Percentiles rank a stretch among this genome's conserved stretches.
Conservation (phyloP, 176 grass and related monocot genomes). For the Musa schizocarpa region DNA sequence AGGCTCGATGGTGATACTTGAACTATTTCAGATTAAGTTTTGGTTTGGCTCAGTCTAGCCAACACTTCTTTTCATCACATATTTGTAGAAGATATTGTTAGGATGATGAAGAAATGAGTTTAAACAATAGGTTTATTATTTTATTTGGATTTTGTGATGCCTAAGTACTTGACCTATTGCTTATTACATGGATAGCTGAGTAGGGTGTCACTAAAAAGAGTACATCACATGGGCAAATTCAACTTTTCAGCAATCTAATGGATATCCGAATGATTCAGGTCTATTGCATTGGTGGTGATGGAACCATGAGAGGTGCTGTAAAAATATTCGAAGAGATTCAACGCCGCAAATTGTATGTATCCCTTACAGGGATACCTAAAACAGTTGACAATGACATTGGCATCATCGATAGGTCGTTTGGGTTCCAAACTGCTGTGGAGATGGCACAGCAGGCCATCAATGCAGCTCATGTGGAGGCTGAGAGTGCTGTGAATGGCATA, state of each 20-base stretch:
- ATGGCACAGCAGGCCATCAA: constrained; percentile 73
- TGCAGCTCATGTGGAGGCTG: constrained; percentile 72
- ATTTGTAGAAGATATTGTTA: not conserved
- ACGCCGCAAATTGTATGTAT: constrained; percentile 52
- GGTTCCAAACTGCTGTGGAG: constrained; percentile 86
- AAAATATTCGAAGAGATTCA: constrained; percentile 59
- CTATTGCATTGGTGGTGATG: constrained; percentile 68
- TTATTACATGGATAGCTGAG: too few species aligned
- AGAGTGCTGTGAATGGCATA: constrained; percentile 74
- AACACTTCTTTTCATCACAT: not conserved
- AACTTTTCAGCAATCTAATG: not conserved
- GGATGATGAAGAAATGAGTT: not conserved
- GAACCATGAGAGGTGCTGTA: constrained; percentile 82
- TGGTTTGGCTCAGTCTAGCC: too few species aligned
- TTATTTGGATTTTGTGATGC: not conserved
- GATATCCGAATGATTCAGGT: constrained; percentile 25
- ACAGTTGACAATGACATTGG: constrained; percentile 96
- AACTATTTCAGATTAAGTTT: not conserved
- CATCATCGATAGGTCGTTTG: constrained; percentile 91
- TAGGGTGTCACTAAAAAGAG: too few species aligned
- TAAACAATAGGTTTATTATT: not conserved
- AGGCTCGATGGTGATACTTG: not conserved
- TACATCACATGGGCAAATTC: not conserved
- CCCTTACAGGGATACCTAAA: constrained; percentile 69
- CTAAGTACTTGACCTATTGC: not conserved